Evolutionary conservation across 352 stramenopile genomes (phyloP).

Genomic region (Phytophthora rubi): DNA sequence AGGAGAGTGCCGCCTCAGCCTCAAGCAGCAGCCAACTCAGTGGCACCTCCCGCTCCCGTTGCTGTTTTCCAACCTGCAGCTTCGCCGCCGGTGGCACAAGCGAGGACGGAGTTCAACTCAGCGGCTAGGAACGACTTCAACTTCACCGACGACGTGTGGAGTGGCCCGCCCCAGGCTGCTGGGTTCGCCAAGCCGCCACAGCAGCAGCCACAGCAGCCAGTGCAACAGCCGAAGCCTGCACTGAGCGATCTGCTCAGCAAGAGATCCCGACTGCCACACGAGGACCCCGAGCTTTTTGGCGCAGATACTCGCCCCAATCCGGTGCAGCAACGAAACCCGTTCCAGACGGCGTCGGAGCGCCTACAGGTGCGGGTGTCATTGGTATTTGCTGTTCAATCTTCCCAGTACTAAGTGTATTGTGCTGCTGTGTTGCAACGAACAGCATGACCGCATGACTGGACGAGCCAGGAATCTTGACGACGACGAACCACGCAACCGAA

Average conservation of each 20-base stretch:
- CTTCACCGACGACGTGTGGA: slow-evolving; percentile 28
- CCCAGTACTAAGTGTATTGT: background rate
- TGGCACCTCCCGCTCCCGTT: slow-evolving; percentile 1
- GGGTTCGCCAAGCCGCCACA: slow-evolving; percentile 7
- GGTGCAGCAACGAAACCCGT: slow-evolving; percentile 51
- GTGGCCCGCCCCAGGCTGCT: slow-evolving; percentile 17
- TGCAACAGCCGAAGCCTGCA: slow-evolving; percentile 4
- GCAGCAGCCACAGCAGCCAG: slow-evolving; percentile 14
- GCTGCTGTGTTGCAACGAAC: background rate
- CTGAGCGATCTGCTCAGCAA: slow-evolving; percentile 54
- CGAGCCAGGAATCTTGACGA: slow-evolving; percentile 46
- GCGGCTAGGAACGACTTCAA: slow-evolving; percentile 18
- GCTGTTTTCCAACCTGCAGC: background rate
- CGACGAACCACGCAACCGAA: slow-evolving; percentile 32
- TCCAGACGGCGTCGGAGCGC: slow-evolving; percentile 74
- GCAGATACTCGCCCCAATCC: slow-evolving; percentile 17
- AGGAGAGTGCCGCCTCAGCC: background rate
- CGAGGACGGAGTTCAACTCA: background rate
- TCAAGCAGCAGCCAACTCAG: background rate
- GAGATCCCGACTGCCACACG: slow-evolving; percentile 28
- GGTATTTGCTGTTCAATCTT: background rate
- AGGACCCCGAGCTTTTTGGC: slow-evolving; percentile 33
- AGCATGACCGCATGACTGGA: slow-evolving; percentile 58
- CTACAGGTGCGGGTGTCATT: slow-evolving; percentile 48
- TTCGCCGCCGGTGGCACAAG: background rate